Percentiles rank a stretch among this genome's conserved stretches.
These are phyloP conservation scores for Amanita muscaria DNA, from an alignment of 768 basidiomycete genomes.

Conservation along the genomic window DNA sequence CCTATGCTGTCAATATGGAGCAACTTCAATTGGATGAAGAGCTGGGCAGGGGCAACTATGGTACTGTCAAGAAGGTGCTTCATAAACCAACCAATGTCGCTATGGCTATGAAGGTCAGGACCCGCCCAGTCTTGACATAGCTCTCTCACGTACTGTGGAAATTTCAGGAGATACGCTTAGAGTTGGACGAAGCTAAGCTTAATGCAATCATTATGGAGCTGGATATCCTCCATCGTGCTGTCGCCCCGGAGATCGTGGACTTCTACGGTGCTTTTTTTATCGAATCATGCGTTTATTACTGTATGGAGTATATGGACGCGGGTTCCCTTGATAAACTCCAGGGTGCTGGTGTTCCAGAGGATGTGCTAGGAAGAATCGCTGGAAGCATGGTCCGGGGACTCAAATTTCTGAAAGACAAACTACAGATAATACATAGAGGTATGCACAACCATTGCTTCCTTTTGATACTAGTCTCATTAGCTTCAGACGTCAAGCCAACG, in stretches of 20 bases:
- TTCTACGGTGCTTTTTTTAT: constrained; percentile 99
- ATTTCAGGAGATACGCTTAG: constrained; percentile 88
- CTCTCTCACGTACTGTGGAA: constrained; percentile 6
- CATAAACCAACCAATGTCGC: constrained; percentile 91
- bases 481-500: constrained; percentile 82
- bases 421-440: constrained; percentile 70
- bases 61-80: constrained; percentile 91
- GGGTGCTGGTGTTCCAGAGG: constrained; percentile 58
- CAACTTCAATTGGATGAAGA: constrained; percentile 89
- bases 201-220: constrained; percentile 98
- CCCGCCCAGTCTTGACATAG: constrained; percentile 8
- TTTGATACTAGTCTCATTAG: constrained; percentile 4
- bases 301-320: constrained; percentile 99
- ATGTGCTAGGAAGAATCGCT: constrained; percentile 77
- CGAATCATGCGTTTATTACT: constrained; percentile 99
- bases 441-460: constrained; percentile 6
- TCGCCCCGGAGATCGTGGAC: constrained; percentile 88
- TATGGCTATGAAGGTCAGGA: constrained; percentile 96
- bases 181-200: constrained; percentile 87
- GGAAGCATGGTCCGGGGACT: constrained; percentile 80
- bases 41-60: constrained; percentile 93
- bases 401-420: constrained; percentile 89
- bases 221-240: constrained; percentile 92
- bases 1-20: constrained; percentile 91
- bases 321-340: constrained; percentile 86